Evolutionary conservation across 192 early-diverging fungal species (phyloP).

Genomic region (Mortierella alpina): DNA sequence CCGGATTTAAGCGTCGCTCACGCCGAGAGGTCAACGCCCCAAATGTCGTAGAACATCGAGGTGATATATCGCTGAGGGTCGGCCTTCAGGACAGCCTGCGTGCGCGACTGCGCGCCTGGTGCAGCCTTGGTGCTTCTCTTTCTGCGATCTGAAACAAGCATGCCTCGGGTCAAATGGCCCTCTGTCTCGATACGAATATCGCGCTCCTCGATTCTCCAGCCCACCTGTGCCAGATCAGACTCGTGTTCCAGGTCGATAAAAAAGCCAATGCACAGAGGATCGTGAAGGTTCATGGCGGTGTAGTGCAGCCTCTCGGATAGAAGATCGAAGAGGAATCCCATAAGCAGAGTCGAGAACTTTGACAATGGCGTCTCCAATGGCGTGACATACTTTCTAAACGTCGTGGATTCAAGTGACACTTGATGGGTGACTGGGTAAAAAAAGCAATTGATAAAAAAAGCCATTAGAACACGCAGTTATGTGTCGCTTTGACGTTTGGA

Average conservation of each 20-base stretch:
- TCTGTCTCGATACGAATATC: slow-evolving; percentile 59
- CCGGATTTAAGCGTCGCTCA: not conserved
- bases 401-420: slow-evolving; percentile 10
- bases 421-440: slow-evolving; percentile 21
- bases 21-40: slow-evolving; percentile 26
- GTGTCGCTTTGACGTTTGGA: not conserved
- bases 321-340: slow-evolving; percentile 33
- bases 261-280: slow-evolving; percentile 53
- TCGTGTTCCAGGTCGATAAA: slow-evolving; percentile 53
- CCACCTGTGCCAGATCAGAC: slow-evolving; percentile 17
- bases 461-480: not conserved
- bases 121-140: slow-evolving; percentile 27
- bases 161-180: slow-evolving; percentile 58
- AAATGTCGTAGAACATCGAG: slow-evolving; percentile 44
- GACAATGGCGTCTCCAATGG: slow-evolving; percentile 44
- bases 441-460: not conserved
- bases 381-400: slow-evolving; percentile 27
- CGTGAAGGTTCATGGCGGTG: slow-evolving; percentile 39
- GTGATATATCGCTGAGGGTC: slow-evolving; percentile 33
- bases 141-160: slow-evolving; percentile 52
- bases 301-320: slow-evolving; percentile 9
- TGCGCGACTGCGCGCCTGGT: slow-evolving; percentile 11
- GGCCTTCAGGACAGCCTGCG: slow-evolving; percentile 36
- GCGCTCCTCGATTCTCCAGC: slow-evolving; percentile 52
- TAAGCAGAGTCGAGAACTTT: slow-evolving; percentile 11